Conservation (phyloP, 768 basidiomycete genomes). For the Mycena amicta region DNA sequence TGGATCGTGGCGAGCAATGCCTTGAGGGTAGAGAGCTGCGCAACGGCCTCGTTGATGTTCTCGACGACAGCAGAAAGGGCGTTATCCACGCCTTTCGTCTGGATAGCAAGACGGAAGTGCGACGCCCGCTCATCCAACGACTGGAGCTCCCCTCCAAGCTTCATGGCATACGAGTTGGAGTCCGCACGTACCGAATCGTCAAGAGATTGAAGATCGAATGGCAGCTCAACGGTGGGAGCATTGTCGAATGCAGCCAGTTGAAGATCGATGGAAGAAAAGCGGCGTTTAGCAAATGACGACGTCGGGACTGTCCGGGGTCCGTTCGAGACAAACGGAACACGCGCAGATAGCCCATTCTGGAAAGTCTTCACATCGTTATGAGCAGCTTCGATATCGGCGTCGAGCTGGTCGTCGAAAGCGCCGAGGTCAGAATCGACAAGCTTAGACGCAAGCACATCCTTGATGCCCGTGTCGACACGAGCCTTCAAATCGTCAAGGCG, state of each 20-base stretch:
- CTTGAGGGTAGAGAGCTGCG: constrained; percentile 44
- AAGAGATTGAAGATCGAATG: constrained; percentile 59
- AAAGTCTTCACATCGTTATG: constrained; percentile 51
- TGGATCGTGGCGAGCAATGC: constrained; percentile 32
- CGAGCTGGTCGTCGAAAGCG: constrained; percentile 35
- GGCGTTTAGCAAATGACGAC: constrained; percentile 34
- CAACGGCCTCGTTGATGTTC: constrained; percentile 41
- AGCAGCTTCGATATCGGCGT: constrained; percentile 37
- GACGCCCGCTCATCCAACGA: constrained; percentile 48
- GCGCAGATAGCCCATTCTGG: constrained; percentile 47
- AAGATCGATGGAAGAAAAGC: constrained; percentile 39
- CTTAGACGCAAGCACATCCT: constrained; percentile 42
- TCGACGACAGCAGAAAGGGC: constrained; percentile 39
- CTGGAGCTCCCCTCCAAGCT: constrained; percentile 58
- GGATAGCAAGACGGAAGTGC: constrained; percentile 52
- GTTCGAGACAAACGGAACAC: constrained; percentile 60
- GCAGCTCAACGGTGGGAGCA: constrained; percentile 39
- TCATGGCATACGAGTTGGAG: constrained; percentile 68
- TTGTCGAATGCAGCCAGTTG: constrained; percentile 37
- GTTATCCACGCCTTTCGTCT: constrained; percentile 56
- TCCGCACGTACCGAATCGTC: constrained; percentile 71
- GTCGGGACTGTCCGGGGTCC: constrained; percentile 24
- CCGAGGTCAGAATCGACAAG: constrained; percentile 31
- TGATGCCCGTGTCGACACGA: constrained; percentile 46
- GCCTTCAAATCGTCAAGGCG: constrained; percentile 62